phyloP scores from a whole-genome alignment of 208 protist genomes.

The Strigomonas galati region DNA sequence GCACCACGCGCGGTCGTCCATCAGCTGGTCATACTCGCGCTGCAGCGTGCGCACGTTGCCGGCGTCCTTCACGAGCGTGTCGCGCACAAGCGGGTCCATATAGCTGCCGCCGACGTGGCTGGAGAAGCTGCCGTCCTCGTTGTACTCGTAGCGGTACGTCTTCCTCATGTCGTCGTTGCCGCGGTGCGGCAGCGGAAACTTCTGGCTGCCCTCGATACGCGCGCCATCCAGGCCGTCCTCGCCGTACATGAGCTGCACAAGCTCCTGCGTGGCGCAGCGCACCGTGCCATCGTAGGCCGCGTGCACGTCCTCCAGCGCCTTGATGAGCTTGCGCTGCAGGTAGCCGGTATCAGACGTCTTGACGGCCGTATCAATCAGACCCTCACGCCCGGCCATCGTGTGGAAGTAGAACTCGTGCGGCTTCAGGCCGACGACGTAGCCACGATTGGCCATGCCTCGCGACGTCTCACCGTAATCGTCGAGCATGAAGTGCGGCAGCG shows the following conservation, averaged over 20 bases:
- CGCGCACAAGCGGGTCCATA: slow-evolving; percentile 84
- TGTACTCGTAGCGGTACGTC: slow-evolving; percentile 78
- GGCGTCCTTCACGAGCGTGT: slow-evolving; percentile 77
- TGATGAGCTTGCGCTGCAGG: slow-evolving; percentile 95
- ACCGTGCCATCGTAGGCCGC: slow-evolving; percentile 98
- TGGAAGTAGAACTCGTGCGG: slow-evolving; percentile 99
- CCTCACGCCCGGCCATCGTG: slow-evolving; percentile 98
- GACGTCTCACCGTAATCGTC: slow-evolving; percentile 97
- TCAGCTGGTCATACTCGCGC: slow-evolving; percentile 90
- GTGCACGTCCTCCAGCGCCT: slow-evolving; percentile 98
- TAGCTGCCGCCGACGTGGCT: slow-evolving; percentile 72
- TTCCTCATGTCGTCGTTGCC: slow-evolving; percentile 66
- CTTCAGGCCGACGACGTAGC: slow-evolving; percentile 97
- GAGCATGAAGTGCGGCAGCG: slow-evolving; percentile 98
- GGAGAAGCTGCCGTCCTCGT: slow-evolving; percentile 67
- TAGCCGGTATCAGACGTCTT: slow-evolving; percentile 99
- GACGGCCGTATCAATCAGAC: slow-evolving; percentile 99
- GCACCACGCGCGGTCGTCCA: slow-evolving; percentile 71
- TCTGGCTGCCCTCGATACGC: slow-evolving; percentile 89
- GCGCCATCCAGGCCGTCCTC: slow-evolving; percentile 98
- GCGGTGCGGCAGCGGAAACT: slow-evolving; percentile 61
- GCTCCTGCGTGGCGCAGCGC: slow-evolving; percentile 93
- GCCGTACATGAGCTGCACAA: slow-evolving; percentile 99
- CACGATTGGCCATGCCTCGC: slow-evolving; percentile 98
- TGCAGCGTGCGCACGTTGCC: slow-evolving; percentile 73